Base-by-base conservation (phyloP, 1,139 yeast species). In the Lizanozyma gosingica region DNA sequence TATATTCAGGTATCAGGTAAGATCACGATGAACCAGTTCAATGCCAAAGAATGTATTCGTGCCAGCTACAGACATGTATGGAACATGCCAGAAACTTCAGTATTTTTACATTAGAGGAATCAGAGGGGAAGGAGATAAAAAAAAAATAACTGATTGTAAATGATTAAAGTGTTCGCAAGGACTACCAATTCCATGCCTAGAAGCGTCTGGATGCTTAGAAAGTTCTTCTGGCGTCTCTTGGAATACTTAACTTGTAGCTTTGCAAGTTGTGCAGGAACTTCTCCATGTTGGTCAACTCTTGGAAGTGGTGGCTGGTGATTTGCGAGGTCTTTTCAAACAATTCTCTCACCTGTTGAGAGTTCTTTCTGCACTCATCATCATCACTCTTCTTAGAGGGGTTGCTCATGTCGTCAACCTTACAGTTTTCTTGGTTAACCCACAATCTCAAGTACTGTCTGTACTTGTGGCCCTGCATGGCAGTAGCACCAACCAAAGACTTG, bases 391-490 rank as follows among this genome's bases (percentile, higher is more conserved):
- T 17, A 16, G 40, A 34, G 11, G n/a, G 17, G 8, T 16, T 9
- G 15, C 14, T n/a, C 9, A 17, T 33, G 8, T 33, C 16, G 3
- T 35, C 18, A 35, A 34, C 17, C 18, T 34, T 38, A 34, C 40
- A 38, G 11, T 18, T 33, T 15, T 35, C 37, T 8, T 18, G 18
- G 14, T 17, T 22, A 6, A 35, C 33, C 40, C 40, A 38, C 14
- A 35, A 15, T 4, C 36, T 33, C 9, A 38, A 22, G 22, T 16
- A 17, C 4, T 34, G 15, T 9, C 37, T 34, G 33, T 15, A 38
- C 34, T 38, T 38, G 37, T 34, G 32, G 6, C 40, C 40, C 11
- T 9, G 16, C 29, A 22, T 6, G 11, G 29, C 29, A 22, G 29
- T 22, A 6, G 29, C 29, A 22, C 29, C 29, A 18, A 38, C 11